phyloP scores from a whole-genome alignment of 305 asterid genomes.

The Fraxinus angustifolia region DNA sequence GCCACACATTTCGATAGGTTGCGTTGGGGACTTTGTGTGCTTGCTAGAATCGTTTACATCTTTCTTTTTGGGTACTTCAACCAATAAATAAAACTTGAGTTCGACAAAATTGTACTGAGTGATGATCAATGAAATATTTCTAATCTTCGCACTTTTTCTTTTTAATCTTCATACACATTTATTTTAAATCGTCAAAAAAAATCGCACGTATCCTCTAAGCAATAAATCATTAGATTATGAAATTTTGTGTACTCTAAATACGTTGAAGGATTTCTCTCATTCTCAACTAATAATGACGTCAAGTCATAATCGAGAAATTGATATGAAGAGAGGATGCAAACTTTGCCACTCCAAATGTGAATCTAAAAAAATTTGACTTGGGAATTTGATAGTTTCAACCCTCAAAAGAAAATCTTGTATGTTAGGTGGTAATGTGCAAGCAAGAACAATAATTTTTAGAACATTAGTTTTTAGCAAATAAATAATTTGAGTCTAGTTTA shows the following conservation, averaged over 20 bases:
- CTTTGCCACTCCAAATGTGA: background rate
- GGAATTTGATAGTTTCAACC: background rate
- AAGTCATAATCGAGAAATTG: background rate
- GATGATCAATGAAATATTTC: background rate
- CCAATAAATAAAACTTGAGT: background rate
- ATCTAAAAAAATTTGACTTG: background rate
- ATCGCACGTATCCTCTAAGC: background rate
- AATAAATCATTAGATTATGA: background rate
- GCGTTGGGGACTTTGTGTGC: slow-evolving; percentile 28
- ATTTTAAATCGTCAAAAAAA: background rate
- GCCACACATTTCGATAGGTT: slow-evolving; percentile 50
- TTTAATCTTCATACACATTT: too few relatives aligned
- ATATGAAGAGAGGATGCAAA: background rate
- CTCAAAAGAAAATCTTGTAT: background rate
- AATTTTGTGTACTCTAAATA: background rate
- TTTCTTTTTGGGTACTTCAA: background rate
- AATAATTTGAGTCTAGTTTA: too few relatives aligned
- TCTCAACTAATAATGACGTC: background rate
- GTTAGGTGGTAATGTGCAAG: background rate
- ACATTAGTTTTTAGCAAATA: background rate
- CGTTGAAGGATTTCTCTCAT: background rate
- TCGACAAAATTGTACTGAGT: background rate
- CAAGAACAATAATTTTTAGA: background rate
- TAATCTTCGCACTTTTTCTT: background rate
- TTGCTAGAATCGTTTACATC: slow-evolving; percentile 12